Base-by-base conservation (phyloP, 371 early-diverging fungal species). In the Phascolomyces articulosus region DNA sequence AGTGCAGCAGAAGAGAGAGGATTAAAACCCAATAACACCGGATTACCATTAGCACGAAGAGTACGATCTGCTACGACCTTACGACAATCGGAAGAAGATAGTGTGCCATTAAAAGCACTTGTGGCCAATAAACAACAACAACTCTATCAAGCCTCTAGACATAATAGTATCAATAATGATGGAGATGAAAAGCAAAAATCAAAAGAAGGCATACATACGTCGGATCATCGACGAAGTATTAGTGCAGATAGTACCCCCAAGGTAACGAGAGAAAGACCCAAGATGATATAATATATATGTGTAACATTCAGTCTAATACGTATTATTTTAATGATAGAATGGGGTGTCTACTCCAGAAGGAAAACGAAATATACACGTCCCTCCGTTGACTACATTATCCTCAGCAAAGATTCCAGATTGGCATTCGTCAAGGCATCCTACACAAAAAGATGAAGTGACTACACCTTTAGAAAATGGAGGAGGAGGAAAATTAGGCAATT, bases 41-140 rank as follows among this genome's bases (percentile, higher is more conserved):
- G 47, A 27, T 28, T 57, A 11, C 80, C 73, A 3, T 62, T 75
- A 18, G 76, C 80, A 2, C 63, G 80, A 58, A 54, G 80, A 21
- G 78, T 75, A 10, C 63, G 81, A 41, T 81, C 81, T 3, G 81
- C 77, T 3, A 76, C 73, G 6, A 78, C 73, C 0, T 53, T 81
- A 40, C 63, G 78, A 16, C 74, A 64, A 24, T 40, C 71, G n/a
- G 66, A 72, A 48, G 72, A 77, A 21, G 70, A 74, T 51, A 53
- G 40, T 28, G 60, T 75, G 10, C 72, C 75, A 24, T 65, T 75
- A 8, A 80, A 77, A 40, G 66, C 72, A n/a, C 55, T 77, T 18
- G 64, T 77, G 23, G 68, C 68, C 2, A 73, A 68, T 34, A 68
- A 71, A 28, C 77, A 77, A 23, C 71, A 73, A 4, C 73, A 72